Base-by-base conservation (phyloP, 805 yeast species). In the Candida cerambycidarum region DNA sequence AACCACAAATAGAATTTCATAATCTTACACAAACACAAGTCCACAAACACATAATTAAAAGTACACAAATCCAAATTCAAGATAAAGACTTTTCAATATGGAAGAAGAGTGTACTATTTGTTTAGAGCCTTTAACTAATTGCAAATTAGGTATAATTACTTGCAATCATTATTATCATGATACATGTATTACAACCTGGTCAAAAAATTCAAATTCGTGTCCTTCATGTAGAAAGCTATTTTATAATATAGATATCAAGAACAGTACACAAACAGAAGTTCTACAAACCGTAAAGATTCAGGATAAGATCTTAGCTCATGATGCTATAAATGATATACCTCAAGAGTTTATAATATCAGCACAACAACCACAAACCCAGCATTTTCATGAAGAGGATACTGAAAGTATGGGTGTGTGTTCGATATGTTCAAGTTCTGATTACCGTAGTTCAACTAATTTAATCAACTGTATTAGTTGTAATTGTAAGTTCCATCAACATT, bases 141-240 rank as follows among this genome's bases (percentile, higher is more conserved):
- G 52, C 15, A 31, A 33, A 10, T 41, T 63, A 14, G 72, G 70
- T 3, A 44, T 53, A 3, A 51, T 66, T 25, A 44, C 44, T 8
- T 83, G 87, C 55, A 58, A 61, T 27, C 87, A 82, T 56, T 54
- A 52, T 41, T 82, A 79, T 53, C 90, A 84, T 57, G 63, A 72
- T 3, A 52, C 62, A 12, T 84, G 90, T 51, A 70, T 83, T 28
- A 51, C 67, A 27, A 67, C 70, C 21, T 84, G 90, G 90, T 59
- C 76, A 15, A 58, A 66, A 29, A 69, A 75, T 30, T 77, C 83
- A 17, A 78, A 76, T 55, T 68, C 74, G 41, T 80, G 86, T 53
- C 87, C 87, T 2, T 75, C 80, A 4, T 81, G 87, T 53, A 74
- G 87, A 15, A 53, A 67, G 23, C 62, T 63, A 33, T 80, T 70